Evolutionary conservation across 1,284 basidiomycete genomes (phyloP), one percentile per base, ranked within the genome.

Genomic region (Singerocomus inundabilis): DNA sequence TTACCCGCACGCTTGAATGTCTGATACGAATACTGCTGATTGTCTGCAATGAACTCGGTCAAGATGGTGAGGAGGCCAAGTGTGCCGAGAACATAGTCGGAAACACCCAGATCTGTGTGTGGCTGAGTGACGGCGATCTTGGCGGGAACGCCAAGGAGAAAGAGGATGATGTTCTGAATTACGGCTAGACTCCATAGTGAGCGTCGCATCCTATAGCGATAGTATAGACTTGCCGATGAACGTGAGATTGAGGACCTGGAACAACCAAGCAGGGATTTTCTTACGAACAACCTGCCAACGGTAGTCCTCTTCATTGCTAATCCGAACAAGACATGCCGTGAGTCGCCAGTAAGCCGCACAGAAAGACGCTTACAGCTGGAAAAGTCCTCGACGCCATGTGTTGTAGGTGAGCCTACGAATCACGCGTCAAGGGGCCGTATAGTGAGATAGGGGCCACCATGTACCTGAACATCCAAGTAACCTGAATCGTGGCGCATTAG

Each of bases 11-110:
- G 81, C 71, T 98, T 98, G 72, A 83, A 91, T 7, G 81, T 81
- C 57, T 90, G 87, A 67, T 81, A 97, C 4, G 83, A 80, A 69
- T 83, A 94, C 64, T 98, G 95, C 64, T 95, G 91, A 60, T 95
- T 92, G 68, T 98, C 95, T 5, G 93, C 81, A 1, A 79, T 81
- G 69, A 91, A 92, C 65, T 98, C 93, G 40, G 84, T 57, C 4
- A 71, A 73, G 35, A 93, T 68, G 28, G 82, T 75, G 33, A 81
- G 51, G 13, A 93, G 69, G 5, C 83, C 81, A 0, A 87, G 66
- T 0, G 69, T 64, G 2, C 82, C 75, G 26, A 94, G 75, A n/a
- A 78, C 47, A 56, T 81, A 80, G 66, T 98, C 95, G 16, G 83
- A 80, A 1, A 69, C 58, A 39, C 72, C 68, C 38, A 94, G 76